Evolutionary conservation across 2,329 filamentous ascomycete genomes (phyloP).

Genomic region (Colletotrichum sp.): DNA sequence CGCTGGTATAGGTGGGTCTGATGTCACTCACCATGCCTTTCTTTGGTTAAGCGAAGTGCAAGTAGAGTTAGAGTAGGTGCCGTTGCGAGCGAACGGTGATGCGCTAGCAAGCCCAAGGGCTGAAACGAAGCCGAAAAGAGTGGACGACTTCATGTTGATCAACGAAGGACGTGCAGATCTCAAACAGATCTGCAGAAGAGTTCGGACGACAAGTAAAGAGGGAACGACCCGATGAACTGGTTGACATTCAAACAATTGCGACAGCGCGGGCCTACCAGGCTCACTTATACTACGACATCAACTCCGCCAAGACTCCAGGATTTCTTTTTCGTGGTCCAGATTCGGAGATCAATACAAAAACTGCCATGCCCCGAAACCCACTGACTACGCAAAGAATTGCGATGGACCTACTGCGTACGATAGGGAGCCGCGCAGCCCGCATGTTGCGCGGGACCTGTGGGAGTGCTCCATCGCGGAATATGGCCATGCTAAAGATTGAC

Average conservation of each 20-base stretch:
- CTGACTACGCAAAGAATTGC: neutral
- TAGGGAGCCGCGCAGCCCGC: neutral
- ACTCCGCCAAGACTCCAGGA: neutral
- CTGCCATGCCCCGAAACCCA: neutral
- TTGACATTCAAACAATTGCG: neutral
- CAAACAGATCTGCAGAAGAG: neutral
- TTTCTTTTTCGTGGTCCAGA: neutral
- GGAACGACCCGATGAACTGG: neutral
- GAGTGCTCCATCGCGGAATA: neutral
- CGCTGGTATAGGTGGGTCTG: neutral
- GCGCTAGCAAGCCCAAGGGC: neutral
- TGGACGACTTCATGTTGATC: neutral
- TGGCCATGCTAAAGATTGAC: neutral
- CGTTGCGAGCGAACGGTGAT: neutral
- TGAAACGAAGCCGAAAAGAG: neutral
- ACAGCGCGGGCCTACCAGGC: neutral
- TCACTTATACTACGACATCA: neutral
- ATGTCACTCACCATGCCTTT: neutral
- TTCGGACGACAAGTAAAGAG: neutral
- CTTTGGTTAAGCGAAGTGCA: constrained; percentile 3
- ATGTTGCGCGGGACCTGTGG: neutral
- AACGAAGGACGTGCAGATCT: neutral
- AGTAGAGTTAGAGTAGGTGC: neutral
- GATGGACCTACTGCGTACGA: neutral
- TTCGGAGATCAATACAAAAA: neutral